Evolutionary conservation across 2,329 filamentous ascomycete species (phyloP), one percentile per base, ranked within the genome.

Genomic region (Emergomyces africanus): DNA sequence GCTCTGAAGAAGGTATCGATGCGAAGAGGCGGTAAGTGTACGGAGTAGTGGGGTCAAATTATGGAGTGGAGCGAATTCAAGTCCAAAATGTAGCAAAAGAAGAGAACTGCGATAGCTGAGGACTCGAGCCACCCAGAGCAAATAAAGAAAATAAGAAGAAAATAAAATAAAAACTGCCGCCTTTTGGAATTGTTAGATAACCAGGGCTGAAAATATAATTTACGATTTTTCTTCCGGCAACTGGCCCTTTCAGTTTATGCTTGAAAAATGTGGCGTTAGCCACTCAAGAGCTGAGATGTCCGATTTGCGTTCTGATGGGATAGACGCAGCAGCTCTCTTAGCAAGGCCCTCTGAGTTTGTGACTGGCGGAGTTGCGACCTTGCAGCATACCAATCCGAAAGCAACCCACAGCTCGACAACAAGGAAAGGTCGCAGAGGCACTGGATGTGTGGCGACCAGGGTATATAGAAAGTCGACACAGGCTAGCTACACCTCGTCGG

Each of bases 1-100:
- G 49, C 30, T 2, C 33, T 8, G 33, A 33, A 35, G 23, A 53
- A 33, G 3, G 57, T 23, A 44, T 28, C 30, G 57, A 41, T 39
- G 37, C 20, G 35, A 58, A 58, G 57, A 53, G 46, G 57, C 57
- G 57, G 57, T 58, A 58, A n/a, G n/a, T n/a, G n/a, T 30, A 58
- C n/a, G 57, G 14, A 20, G 46, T 58, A 41, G 56, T 51, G 57
- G 57, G 48, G 57, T 58, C 23, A 20, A 35, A 41, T 14, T 48
- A 50, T n/a, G 33, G 23, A 10, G 55, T 50, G 55, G 30, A 35
- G 55, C 25, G 30, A 18, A 33, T 44, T 35, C 30, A 15, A 41
- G 15, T 23, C 42, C 14, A 30, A 57, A 57, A 20, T 51, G 15
- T n/a, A 50, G 25, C 14, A 50, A 18, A n/a, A 50, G 48, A 30